Evolutionary conservation across 208 protist species (phyloP), one percentile per base, ranked within the genome.

Genomic region (Crithidia bombi): DNA sequence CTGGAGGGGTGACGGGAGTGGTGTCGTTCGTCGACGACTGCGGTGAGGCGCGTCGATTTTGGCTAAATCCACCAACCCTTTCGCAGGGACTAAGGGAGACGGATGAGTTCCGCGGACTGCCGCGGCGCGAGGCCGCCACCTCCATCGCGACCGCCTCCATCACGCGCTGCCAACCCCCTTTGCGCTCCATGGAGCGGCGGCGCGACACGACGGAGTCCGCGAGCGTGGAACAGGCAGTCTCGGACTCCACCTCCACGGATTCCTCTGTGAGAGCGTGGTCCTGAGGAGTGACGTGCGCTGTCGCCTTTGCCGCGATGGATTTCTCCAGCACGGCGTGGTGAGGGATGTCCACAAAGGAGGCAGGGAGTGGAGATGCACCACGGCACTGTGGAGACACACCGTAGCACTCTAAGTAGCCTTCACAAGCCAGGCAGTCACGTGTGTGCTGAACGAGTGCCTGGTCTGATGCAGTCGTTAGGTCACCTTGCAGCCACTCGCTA

Each of bases 131-230:
- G 32, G 54, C 41, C 4, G 35, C 54, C 14, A 19, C 36, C 36
- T 67, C 69, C 12, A 56, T n/a, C 14, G 38, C 62, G 33, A 64
- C 70, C 6, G 46, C 38, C 59, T 69, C 70, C 36, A 47, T 75
- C 38, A 75, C 61, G 1, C 51, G 38, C 7, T 47, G 61, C 51
- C 51, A 44, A 1, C 50, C 32, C 19, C 54, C 55, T 6, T 11
- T 7, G 11, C 38, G 43, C 57, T 38, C 28, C 2, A 33, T 19
- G 11, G 63, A 32, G 30, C 28, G 47, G 46, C 26, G 25, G 6
- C 25, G 56, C 46, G 43, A 11, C 19, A 28, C 35, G 15, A 5
- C 6, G 0, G 46, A 33, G 0, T 41, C n/a, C 11, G 36, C 39
- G 15, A 15, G 26, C 4, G 23, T n/a, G 0, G 46, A 17, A 0